Base-by-base conservation (phyloP, 495 filamentous ascomycete genomes). In the Parmelia sp. region DNA sequence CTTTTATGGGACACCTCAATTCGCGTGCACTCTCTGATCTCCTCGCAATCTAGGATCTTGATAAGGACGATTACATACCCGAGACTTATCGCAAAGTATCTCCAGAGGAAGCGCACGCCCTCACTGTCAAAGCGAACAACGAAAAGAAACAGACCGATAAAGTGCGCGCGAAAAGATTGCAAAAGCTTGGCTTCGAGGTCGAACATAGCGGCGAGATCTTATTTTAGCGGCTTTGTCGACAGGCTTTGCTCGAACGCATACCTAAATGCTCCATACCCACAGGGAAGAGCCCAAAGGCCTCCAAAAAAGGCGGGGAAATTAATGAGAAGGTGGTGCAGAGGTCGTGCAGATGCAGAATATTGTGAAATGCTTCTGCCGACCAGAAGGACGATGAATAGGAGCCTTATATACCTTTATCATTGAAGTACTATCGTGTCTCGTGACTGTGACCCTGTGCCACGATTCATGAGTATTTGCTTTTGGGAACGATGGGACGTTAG, bases 61-160 rank as follows among this genome's bases (percentile, higher is more conserved):
- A 97, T 76, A 91, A 88, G 69, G 93, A 97, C 75, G 93, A 97
- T 74, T 86, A 96, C 56, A 76, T 91, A 44, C 92, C 92, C 0
- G 76, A 84, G 33, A 83, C 84, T 1, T 85, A 87, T 68, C 83
- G 86, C 65, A 78, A 83, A 70, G 92, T 83, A 4, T 81, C 90
- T 0, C 78, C 85, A 35, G 81, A 86, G 62, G 77, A 88, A 65
- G 91, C 96, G 14, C 83, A 88, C 70, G 83, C 83, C 44, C 72
- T 92, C 23, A 87, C 88, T 66, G 89, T 89, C 71, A 79, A 88
- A 68, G 85, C 84, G 68, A 83, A 87, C 44, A 76, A 72, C 53
- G 82, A 86, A 65, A 83, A 87, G 64, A 92, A 92, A 79, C 75
- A 66, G 4, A 81, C 77, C 64, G 91, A 95, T 64, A 94, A 90